Evolutionary conservation across 371 early-diverging fungal species (phyloP), one percentile per base, ranked within the genome.

Genomic region (Mucor circinelloides): DNA sequence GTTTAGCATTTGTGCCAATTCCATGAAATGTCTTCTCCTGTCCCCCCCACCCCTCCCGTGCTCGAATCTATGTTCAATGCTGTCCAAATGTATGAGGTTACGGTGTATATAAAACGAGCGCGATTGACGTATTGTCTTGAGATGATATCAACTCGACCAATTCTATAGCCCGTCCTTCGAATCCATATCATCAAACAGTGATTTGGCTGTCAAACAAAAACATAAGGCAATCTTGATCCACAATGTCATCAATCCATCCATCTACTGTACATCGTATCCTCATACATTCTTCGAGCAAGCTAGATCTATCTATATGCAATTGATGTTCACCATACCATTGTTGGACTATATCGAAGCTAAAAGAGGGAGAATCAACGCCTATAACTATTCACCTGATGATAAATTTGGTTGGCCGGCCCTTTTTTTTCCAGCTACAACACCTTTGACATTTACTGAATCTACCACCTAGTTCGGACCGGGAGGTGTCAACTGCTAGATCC

Each of bases 301-400:
- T 27, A 52, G 21, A 28, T 34, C 57, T 25, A 25, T 57, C 23
- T 6, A 44, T 1, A 32, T 48, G 31, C 6, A 32, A 68, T 46
- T 46, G 56, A 50, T 44, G 34, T 57, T 36, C 48, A 65, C 56
- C 66, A 66, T 72, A 72, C 72, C 72, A 72, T 72, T 63, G 68
- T 72, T 68, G 72, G 68, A 67, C 65, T 67, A 67, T 72, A 64
- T 72, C 62, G 65, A 72, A 72, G 72, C 72, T 68, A 72, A 72
- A 72, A 72, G 68, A 72, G 72, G 62, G 72, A 61, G 68, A 64
- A 60, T 66, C 59, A 64, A 23, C 15, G 44, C 36, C 58, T 58
- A 42, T 46, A 48, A 23, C 36, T 19, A 19, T 59, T 32, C 52
- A 58, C 50, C 28, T 27, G 34, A 59, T 59, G 60, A 66, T 66